These are phyloP conservation scores for Monosporascus sp. DNA, from an alignment of 2,329 filamentous ascomycete genomes.

Conservation along the genomic window DNA sequence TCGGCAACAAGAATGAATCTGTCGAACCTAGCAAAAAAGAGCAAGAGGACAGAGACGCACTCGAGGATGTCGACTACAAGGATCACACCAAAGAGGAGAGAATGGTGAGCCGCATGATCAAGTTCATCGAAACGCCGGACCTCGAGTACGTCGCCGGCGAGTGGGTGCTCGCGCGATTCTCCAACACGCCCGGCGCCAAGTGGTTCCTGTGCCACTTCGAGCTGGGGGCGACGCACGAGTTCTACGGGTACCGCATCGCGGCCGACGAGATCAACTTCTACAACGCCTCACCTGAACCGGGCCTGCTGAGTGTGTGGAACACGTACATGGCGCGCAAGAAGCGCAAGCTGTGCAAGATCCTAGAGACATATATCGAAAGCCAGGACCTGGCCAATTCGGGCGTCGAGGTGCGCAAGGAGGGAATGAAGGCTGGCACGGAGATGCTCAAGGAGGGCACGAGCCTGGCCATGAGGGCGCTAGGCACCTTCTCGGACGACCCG, in stretches of 20 bases:
- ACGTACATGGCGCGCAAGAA: constrained; percentile 25
- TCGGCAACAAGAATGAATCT: neutral
- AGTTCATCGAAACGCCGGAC: constrained; percentile 23
- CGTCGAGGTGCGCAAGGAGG: constrained; percentile 6
- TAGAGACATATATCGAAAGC: constrained; percentile 17
- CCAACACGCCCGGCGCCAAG: constrained; percentile 21
- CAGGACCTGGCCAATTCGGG: constrained; percentile 10
- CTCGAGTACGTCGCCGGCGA: constrained; percentile 24
- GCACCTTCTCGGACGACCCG: too few relatives aligned
- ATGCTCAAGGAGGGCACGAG: too few relatives aligned
- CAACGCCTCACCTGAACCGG: constrained; percentile 21
- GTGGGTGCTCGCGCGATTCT: constrained; percentile 29
- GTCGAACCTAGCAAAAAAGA: neutral
- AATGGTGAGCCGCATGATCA: constrained; percentile 22
- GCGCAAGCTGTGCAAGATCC: constrained; percentile 21
- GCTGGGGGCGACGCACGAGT: constrained; percentile 20
- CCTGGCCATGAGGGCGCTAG: too few relatives aligned
- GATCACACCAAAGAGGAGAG: constrained; percentile 14
- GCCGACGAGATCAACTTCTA: constrained; percentile 29
- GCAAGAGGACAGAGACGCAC: constrained; percentile 1
- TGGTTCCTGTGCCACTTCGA: constrained; percentile 30
- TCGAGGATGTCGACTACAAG: constrained; percentile 2
- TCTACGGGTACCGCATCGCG: constrained; percentile 24
- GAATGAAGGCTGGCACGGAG: neutral
- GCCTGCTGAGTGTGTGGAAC: constrained; percentile 22